These are phyloP conservation scores for Naganishia friedmannii DNA, from an alignment of 768 basidiomycete species.

Conservation along the genomic window DNA sequence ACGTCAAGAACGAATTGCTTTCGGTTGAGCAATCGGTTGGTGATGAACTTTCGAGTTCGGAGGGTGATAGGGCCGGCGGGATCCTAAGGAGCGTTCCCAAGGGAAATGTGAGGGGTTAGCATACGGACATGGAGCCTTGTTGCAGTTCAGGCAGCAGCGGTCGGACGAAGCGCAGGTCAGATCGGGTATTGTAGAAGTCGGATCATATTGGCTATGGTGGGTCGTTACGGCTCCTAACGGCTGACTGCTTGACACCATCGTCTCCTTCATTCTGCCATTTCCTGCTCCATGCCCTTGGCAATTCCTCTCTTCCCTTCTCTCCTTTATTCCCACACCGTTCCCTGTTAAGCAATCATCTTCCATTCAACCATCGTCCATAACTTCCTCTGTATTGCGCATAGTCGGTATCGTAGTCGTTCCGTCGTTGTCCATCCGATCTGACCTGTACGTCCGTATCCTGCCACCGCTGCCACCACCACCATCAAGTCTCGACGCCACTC, in stretches of 20 bases:
- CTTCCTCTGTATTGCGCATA: not conserved
- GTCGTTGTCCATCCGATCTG: constrained; percentile 13
- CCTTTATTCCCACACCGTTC: not conserved
- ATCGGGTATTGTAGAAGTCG: not conserved
- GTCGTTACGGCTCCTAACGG: not conserved
- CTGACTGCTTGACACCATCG: not conserved
- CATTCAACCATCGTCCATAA: not conserved
- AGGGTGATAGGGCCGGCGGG: constrained; percentile 76
- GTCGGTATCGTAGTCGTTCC: not conserved
- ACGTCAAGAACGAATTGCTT: constrained; percentile 81
- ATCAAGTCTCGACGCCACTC: not conserved
- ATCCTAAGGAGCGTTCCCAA: constrained; percentile 37
- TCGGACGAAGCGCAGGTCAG: not conserved
- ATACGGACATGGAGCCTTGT: not conserved
- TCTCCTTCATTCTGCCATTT: not conserved
- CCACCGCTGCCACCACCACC: not conserved
- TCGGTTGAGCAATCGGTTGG: constrained; percentile 92
- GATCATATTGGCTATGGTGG: no score
- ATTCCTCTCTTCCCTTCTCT: not conserved
- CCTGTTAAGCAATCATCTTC: not conserved
- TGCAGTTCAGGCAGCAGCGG: not conserved
- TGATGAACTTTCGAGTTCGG: constrained; percentile 98
- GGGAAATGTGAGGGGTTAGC: not conserved
- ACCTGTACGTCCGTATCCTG: not conserved
- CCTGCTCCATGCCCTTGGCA: not conserved